phyloP scores from a whole-genome alignment of 345 rosid species.

The Lumnitzera littorea region DNA sequence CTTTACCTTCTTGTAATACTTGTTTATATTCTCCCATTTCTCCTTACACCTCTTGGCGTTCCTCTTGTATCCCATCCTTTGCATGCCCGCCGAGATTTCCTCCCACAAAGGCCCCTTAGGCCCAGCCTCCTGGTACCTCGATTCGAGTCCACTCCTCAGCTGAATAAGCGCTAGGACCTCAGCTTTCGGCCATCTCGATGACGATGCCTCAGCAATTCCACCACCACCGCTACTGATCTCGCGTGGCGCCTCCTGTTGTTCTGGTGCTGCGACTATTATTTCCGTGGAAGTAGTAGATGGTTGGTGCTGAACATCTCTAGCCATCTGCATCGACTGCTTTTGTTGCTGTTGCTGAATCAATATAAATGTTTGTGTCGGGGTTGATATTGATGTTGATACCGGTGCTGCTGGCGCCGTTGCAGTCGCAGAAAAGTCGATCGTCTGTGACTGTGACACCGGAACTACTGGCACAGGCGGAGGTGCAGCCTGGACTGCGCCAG shows the following conservation, averaged over 20 bases:
- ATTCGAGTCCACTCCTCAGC: constrained; percentile 31
- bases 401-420: too few species aligned
- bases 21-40: constrained; percentile 92
- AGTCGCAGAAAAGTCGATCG: too few species aligned
- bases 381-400: too few species aligned
- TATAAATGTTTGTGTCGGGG: too few species aligned
- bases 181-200: constrained; percentile 44
- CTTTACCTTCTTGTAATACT: constrained; percentile 84
- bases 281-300: constrained; percentile 1
- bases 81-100: constrained; percentile 41
- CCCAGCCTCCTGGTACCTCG: constrained; percentile 36
- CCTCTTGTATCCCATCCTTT: constrained; percentile 56
- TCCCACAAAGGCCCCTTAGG: constrained; percentile 52
- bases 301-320: too few species aligned
- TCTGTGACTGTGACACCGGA: constrained; percentile 5
- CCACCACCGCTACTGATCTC: background rate
- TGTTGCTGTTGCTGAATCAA: constrained; percentile 1
- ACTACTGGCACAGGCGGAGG: constrained; percentile 3
- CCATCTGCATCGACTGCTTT: constrained; percentile 2
- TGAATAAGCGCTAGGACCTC: constrained; percentile 37
- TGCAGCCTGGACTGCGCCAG: background rate
- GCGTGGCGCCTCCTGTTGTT: constrained; percentile 11
- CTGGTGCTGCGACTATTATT: constrained; percentile 15
- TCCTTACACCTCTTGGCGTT: constrained; percentile 77
- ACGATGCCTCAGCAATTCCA: background rate